A percentile compares a stretch with the other conserved stretches of the same genome.
phyloP scores from a whole-genome alignment of 129 eudicot genomes.

The Chrysanthemum seticuspe region DNA sequence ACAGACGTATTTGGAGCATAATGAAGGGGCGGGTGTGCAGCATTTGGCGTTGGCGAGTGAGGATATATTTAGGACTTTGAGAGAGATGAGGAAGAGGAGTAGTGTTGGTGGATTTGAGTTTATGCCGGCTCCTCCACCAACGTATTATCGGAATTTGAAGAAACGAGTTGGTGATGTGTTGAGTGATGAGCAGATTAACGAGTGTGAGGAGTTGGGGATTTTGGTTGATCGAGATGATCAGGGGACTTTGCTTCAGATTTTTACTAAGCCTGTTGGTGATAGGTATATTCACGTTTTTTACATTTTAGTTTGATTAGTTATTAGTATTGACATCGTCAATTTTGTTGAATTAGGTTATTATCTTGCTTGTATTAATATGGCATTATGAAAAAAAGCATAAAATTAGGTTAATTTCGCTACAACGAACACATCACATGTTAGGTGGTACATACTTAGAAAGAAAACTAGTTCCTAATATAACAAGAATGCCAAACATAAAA shows the following conservation, averaged over 20 bases:
- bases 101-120: conserved; percentile 92
- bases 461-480: too few relatives aligned
- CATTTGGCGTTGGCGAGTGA: conserved; percentile 79
- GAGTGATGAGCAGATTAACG: conserved; percentile 80
- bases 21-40: conserved; percentile 93
- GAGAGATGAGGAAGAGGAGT: conserved; percentile 90
- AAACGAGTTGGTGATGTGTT: conserved; percentile 70
- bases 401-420: too few relatives aligned
- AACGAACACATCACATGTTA: too few relatives aligned
- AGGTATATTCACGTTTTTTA: conserved; percentile 42
- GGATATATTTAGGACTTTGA: conserved; percentile 73
- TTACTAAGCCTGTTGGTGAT: conserved; percentile 96
- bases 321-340: not conserved
- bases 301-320: too few relatives aligned
- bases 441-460: too few relatives aligned
- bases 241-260: conserved; percentile 93
- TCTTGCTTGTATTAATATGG: too few relatives aligned
- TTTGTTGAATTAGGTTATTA: not conserved
- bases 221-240: conserved; percentile 96
- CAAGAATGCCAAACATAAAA: too few relatives aligned
- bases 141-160: conserved; percentile 84
- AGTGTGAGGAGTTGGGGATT: conserved; percentile 92
- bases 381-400: too few relatives aligned
- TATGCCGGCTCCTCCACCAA: conserved; percentile 95
- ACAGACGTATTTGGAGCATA: conserved; percentile 91